Base-by-base conservation (phyloP, 805 yeast genomes). In the Sporopachydermia quercuum region DNA sequence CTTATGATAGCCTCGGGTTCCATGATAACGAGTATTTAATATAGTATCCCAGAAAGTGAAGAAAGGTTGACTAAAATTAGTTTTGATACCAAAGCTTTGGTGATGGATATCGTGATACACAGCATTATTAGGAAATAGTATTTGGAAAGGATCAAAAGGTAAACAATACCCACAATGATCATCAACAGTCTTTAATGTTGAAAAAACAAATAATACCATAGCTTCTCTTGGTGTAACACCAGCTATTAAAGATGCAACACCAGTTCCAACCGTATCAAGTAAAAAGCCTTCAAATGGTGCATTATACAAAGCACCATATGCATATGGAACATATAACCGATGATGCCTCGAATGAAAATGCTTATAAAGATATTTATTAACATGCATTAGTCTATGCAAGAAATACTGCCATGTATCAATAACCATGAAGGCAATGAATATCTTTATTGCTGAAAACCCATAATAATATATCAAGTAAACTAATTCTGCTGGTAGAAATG, bases 101-200 rank as follows among this genome's bases (percentile, higher is more conserved):
- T 91, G 98, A 57, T 91, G 98, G 49, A 91, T 87, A 60, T 91
- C 98, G 54, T 91, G 98, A 58, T 86, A 91, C 19, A 86, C 80
- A 11, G 97, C 81, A 55, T 91, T 86, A 63, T 91, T 91, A 46
- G 96, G 97, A 71, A 91, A 91, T 16, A 89, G 42, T 35, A 75
- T 55, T 65, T 91, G 98, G 68, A 91, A 81, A 16, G 87, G 76
- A 58, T 91, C 98, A 57, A 65, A 81, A 13, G 97, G 97, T 41
- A 91, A 65, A 18, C 87, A 76, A 58, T 89, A 91, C n/a, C 98
- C 98, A 59, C 97, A 91, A 61, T 91, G 98, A 58, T 91, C 98
- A 57, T 91, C 97, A 38, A 91, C 95, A 1, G 98, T 91, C 60
- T 91, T 91, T 71, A 91, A 60, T 2, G 98, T 91, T 13, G 96